Evolutionary conservation across 345 rosid species (phyloP).

Genomic region (Heritiera littoralis): DNA sequence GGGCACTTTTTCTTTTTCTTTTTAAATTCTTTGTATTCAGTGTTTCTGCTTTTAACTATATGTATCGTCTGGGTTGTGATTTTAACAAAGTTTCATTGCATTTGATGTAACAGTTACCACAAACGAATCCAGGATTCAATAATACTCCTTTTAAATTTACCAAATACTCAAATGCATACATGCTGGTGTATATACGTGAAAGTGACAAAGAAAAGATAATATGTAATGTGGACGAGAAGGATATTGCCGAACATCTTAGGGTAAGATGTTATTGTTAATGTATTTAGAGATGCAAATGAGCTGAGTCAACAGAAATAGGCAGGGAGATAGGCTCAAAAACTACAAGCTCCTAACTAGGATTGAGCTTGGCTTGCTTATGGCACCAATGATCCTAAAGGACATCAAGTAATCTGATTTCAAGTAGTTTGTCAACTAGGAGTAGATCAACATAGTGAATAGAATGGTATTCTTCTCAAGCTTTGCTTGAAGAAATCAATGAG

Average conservation of each 20-base stretch:
- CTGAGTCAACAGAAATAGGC: conserved; percentile 1
- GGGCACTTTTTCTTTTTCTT: background rate
- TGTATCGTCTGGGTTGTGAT: conserved; percentile 15
- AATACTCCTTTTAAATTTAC: conserved; percentile 88
- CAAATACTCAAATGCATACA: conserved; percentile 94
- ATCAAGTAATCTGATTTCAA: background rate
- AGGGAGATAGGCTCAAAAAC: background rate
- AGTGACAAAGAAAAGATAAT: conserved; percentile 95
- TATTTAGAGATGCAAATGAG: conserved; percentile 11
- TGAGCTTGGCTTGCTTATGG: conserved; percentile 13
- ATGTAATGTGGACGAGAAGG: conserved; percentile 95
- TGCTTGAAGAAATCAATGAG: conserved; percentile 13
- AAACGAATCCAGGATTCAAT: conserved; percentile 92
- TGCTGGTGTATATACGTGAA: conserved; percentile 98
- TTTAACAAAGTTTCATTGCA: conserved; percentile 28
- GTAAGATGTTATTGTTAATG: conserved; percentile 50
- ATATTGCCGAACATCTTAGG: conserved; percentile 92
- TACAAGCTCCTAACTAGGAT: conserved; percentile 4
- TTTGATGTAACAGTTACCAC: conserved; percentile 68
- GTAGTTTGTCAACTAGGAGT: conserved; percentile 17
- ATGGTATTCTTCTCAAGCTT: conserved; percentile 14
- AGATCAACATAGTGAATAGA: conserved; percentile 6
- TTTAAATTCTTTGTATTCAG: background rate
- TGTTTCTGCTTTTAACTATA: conserved; percentile 10
- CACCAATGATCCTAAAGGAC: conserved; percentile 1